Evolutionary conservation across 768 basidiomycete genomes (phyloP).

Genomic region (Filobasidium wieringae): DNA sequence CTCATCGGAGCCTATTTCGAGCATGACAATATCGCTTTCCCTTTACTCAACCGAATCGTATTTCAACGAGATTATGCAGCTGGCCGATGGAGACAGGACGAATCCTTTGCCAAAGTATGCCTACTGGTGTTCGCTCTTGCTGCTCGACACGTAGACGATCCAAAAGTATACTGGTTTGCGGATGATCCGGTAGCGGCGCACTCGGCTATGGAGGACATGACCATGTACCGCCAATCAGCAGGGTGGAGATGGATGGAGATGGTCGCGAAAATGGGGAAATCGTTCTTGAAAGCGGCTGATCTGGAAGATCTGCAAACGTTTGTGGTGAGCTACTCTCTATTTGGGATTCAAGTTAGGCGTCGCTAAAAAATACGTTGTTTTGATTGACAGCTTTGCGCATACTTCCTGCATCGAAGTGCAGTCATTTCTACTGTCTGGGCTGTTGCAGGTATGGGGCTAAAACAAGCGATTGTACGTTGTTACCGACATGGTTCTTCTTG

Average conservation of each 20-base stretch:
- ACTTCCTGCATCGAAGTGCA: slow-evolving; percentile 32
- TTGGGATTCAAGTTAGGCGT: slow-evolving; percentile 20
- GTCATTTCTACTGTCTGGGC: slow-evolving; percentile 46
- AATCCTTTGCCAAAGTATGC: slow-evolving; percentile 47
- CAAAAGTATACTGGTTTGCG: slow-evolving; percentile 42
- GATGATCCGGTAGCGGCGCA: slow-evolving; percentile 7
- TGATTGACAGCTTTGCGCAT: slow-evolving; percentile 42
- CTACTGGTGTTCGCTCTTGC: slow-evolving; percentile 63
- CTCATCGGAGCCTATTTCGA: slow-evolving; percentile 59
- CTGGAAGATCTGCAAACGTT: slow-evolving; percentile 63
- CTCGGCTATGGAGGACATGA: slow-evolving; percentile 24
- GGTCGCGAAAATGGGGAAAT: slow-evolving; percentile 52
- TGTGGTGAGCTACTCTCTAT: slow-evolving; percentile 41
- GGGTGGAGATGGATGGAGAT: slow-evolving; percentile 57
- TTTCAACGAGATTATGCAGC: slow-evolving; percentile 49
- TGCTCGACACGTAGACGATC: slow-evolving; percentile 51
- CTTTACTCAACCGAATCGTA: slow-evolving; percentile 57
- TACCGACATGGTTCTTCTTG: background rate
- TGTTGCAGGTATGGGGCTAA: slow-evolving; percentile 54
- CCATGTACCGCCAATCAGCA: slow-evolving; percentile 44
- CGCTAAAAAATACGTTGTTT: background rate
- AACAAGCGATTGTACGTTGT: slow-evolving; percentile 42
- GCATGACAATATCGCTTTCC: slow-evolving; percentile 48
- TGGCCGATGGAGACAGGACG: slow-evolving; percentile 46
- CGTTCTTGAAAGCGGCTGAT: slow-evolving; percentile 48